Evolutionary conservation across 164 flowering plant species (phyloP), one percentile per base, ranked within the genome.

Genomic region (Liriodendron chinense): DNA sequence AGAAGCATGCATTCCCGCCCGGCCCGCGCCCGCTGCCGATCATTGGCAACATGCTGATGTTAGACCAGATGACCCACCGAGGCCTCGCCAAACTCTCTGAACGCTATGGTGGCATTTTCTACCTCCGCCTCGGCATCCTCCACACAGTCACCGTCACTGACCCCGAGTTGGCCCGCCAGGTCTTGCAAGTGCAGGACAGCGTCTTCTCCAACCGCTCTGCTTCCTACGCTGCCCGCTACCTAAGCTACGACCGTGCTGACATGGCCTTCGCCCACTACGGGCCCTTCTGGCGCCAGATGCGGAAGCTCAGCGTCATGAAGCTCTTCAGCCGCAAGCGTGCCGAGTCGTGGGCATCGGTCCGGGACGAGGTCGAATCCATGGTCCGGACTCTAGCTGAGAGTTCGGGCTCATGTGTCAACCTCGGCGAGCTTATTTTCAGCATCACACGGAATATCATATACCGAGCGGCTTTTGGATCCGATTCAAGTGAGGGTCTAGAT

Each of bases 271-370:
- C 97, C 2, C 79, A 88, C 79, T 94, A 94, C 79, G 98, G 98
- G 7, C 97, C 98, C 3, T 91, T 88, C 73, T 94, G 97, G 97
- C 85, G 97, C 18, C 95, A 94, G 85, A 91, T 92, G 93, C 81
- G 97, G 0, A 94, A 94, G 81, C 69, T 94, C 18, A 93, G 92
- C 70, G 95, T 91, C 73, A 90, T 88, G 88, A 87, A 86, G 78
- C 84, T 94, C 1, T 93, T 91, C 80, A 89, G 93, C 83, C 87
- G 92, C 1, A 89, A 85, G 62, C 81, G 94, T 50, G 89, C 91
- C n/a, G 94, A 91, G 85, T 91, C 96, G 0, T 93, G 94, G 94
- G 84, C 80, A 56, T 89, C 94, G 0, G 94, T 91, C 1, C 81
- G 97, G 0, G 95, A 87, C 49, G 96, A 93, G 79, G 96, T 92